These are phyloP conservation scores for Nemania sp. DNA, from an alignment of 2,329 filamentous ascomycete species.

Conservation along the genomic window DNA sequence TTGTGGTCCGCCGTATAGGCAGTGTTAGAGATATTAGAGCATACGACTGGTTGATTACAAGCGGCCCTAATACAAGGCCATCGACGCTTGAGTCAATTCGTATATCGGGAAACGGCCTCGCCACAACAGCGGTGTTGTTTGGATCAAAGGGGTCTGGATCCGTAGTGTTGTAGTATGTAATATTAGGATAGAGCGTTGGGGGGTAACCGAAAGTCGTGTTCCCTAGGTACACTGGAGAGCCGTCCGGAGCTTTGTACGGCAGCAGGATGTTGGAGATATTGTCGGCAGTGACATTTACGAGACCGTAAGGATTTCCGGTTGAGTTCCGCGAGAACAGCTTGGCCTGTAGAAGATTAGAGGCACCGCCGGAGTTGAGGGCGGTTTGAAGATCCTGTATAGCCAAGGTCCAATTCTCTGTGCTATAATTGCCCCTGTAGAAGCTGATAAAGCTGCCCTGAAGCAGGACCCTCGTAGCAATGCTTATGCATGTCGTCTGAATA, in stretches of 20 bases:
- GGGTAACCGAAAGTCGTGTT: constrained; percentile 67
- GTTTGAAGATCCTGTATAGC: constrained; percentile 69
- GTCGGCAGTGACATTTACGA: constrained; percentile 66
- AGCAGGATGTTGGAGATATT: constrained; percentile 57
- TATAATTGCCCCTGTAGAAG: constrained; percentile 60
- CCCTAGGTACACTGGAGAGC: constrained; percentile 62
- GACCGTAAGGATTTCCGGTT: constrained; percentile 55
- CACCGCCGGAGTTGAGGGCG: constrained; percentile 63
- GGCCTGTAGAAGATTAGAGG: constrained; percentile 66
- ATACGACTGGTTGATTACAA: constrained; percentile 71
- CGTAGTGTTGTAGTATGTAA: constrained; percentile 63
- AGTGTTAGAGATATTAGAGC: constrained; percentile 81
- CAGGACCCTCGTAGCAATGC: constrained; percentile 69
- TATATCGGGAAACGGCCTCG: constrained; percentile 54
- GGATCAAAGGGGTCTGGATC: constrained; percentile 46
- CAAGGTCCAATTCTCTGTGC: constrained; percentile 60
- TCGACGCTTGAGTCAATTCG: constrained; percentile 51
- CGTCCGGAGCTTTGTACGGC: constrained; percentile 63
- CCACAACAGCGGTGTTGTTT: constrained; percentile 48
- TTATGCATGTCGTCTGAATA: constrained; percentile 73
- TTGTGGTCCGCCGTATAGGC: constrained; percentile 70
- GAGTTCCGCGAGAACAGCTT: constrained; percentile 72
- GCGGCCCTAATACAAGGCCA: constrained; percentile 76
- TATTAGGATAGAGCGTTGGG: constrained; percentile 73
- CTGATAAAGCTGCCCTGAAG: constrained; percentile 56